Base-by-base conservation (phyloP, 2,329 filamentous ascomycete genomes). In the Lasiodiplodia theobromae region DNA sequence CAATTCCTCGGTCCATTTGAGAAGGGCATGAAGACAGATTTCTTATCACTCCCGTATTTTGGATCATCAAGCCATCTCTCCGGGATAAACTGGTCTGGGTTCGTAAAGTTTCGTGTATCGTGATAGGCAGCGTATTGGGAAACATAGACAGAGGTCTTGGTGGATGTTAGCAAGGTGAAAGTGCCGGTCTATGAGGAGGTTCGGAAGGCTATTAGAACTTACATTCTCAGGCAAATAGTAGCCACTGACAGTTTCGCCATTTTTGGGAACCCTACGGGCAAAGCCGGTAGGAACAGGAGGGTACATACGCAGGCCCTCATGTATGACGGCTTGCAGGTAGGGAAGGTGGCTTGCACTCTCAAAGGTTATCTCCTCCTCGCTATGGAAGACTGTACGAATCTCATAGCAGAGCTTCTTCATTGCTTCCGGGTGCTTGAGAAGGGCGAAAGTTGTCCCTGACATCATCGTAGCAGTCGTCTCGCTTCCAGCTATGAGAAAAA, bases 301-400 rank as follows among this genome's bases (percentile, higher is more conserved):
- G 71, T 82, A 82, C 63, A 83, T 79, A 6, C 84, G 77, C 5
- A 85, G 74, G 2, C 77, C 80, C 73, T 86, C 84, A 65, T 82
- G 79, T 12, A 85, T 76, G 68, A 82, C 81, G 3, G 83, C 83
- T 47, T 81, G 77, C 68, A 85, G 75, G 70, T 84, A 86, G 1
- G 75, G 73, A 16, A 82, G 70, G 18, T 40, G 69, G 6, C 69
- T 70, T 0, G 76, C 71, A 8, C 74, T 69, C 40, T 78, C 74
- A 73, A 77, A 78, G 49, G 74, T 77, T 31, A 80, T 70, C 23
- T 79, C 77, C n/a, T 72, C 72, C 64, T 76, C 72, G 8, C 70
- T 71, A 21, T 74, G 72, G 69, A 73, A 73, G 11, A 74, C 75
- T 5, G 25, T 31, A 28, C 77, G 72, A 23, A 79, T 63, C 67